These are phyloP conservation scores for Paraphoma sp. DNA, from an alignment of 2,329 filamentous ascomycete genomes.

Conservation along the genomic window DNA sequence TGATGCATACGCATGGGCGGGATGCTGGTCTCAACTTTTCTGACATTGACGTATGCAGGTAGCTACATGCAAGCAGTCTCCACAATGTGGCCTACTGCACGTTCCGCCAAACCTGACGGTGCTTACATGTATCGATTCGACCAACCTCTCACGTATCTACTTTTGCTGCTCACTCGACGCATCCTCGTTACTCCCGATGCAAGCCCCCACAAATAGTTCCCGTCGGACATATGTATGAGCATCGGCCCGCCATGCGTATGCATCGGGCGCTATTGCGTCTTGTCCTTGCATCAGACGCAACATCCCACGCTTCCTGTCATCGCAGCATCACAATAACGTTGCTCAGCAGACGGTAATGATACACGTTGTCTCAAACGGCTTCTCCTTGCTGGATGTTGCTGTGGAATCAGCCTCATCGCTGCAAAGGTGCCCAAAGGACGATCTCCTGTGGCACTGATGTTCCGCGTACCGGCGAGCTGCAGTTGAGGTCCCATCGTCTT, in stretches of 20 bases:
- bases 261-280: slow-evolving; percentile 1
- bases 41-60: slow-evolving; percentile 17
- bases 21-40: neutral
- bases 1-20: slow-evolving; percentile 9
- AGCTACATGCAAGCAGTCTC: neutral
- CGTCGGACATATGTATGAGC: slow-evolving; percentile 9
- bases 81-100: neutral
- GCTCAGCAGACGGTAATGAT: neutral
- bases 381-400: slow-evolving; percentile 6
- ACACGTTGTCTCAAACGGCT: neutral
- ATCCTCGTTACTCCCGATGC: neutral
- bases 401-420: neutral
- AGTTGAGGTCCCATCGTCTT: neutral
- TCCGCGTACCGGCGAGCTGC: neutral
- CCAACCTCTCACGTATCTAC: neutral
- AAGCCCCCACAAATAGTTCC: slow-evolving; percentile 9
- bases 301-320: neutral
- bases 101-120: neutral
- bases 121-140: neutral
- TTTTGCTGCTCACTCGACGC: neutral
- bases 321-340: neutral
- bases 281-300: neutral
- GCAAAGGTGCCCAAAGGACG: slow-evolving; percentile 1
- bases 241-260: slow-evolving; percentile 8
- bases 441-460: neutral